Conservation (phyloP, 2,329 filamentous ascomycete genomes). For the Phoma herbarum region DNA sequence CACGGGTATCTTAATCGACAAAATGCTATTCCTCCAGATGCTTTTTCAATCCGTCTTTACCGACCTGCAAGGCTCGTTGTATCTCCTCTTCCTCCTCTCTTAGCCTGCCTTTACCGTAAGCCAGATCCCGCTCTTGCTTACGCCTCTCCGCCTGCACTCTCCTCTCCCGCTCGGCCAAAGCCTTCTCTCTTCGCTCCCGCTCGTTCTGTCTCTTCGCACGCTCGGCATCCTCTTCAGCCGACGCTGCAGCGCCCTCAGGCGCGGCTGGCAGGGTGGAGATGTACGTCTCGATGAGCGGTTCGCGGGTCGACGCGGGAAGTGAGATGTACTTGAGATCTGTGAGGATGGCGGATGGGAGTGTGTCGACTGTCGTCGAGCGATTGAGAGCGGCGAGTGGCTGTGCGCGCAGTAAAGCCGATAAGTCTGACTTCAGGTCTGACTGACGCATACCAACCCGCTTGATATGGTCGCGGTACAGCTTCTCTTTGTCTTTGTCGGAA, state of each 20-base stretch:
- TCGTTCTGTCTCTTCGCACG: conserved; percentile 50
- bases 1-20: conserved; percentile 13
- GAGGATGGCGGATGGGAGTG: conserved; percentile 69
- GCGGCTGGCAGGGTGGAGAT: conserved; percentile 70
- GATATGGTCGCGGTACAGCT: conserved; percentile 78
- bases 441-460: conserved; percentile 70
- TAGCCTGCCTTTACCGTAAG: conserved; percentile 67
- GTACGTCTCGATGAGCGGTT: conserved; percentile 71
- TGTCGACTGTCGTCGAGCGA: conserved; percentile 63
- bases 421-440: conserved; percentile 72
- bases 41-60: conserved; percentile 70
- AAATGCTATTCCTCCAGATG: conserved; percentile 57
- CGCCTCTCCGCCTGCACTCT: conserved; percentile 70
- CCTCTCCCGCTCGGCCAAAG: conserved; percentile 70
- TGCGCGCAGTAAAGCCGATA: conserved; percentile 70
- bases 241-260: conserved; percentile 55
- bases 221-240: conserved; percentile 63
- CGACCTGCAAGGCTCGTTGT: conserved; percentile 73
- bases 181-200: conserved; percentile 66
- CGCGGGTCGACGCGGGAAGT: conserved; percentile 67
- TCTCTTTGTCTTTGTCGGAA: conserved; percentile 75
- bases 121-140: conserved; percentile 66
- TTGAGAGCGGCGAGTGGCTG: conserved; percentile 69
- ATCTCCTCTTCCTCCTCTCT: conserved; percentile 74
- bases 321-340: conserved; percentile 75